Evolutionary conservation across 805 yeast species (phyloP).

Genomic region (Tetrapisispora arboricola): DNA sequence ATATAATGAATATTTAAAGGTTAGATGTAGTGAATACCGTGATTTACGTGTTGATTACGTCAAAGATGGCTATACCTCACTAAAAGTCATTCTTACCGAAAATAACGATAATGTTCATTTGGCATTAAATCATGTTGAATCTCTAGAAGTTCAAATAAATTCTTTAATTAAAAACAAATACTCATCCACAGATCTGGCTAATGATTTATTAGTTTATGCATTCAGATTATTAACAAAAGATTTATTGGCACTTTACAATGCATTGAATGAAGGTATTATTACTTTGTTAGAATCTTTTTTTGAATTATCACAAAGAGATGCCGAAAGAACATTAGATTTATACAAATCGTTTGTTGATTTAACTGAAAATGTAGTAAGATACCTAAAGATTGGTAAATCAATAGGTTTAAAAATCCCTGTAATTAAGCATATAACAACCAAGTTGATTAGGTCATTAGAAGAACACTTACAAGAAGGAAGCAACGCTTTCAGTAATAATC

Average conservation of each 20-base stretch:
- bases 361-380: slow-evolving; percentile 80
- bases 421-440: slow-evolving; percentile 94
- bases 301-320: slow-evolving; percentile 80
- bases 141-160: slow-evolving; percentile 74
- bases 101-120: slow-evolving; percentile 46
- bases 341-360: slow-evolving; percentile 78
- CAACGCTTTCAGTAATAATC: not conserved
- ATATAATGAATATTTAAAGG: slow-evolving; percentile 61
- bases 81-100: slow-evolving; percentile 40
- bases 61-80: slow-evolving; percentile 47
- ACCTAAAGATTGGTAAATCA: slow-evolving; percentile 79
- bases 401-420: slow-evolving; percentile 91
- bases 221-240: slow-evolving; percentile 88
- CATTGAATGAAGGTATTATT: slow-evolving; percentile 90
- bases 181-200: slow-evolving; percentile 68
- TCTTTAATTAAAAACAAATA: slow-evolving; percentile 65
- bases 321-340: slow-evolving; percentile 73
- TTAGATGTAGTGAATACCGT: slow-evolving; percentile 62
- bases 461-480: slow-evolving; percentile 59
- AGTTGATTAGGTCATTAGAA: slow-evolving; percentile 73
- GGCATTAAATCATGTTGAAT: slow-evolving; percentile 74
- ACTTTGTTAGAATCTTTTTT: slow-evolving; percentile 89
- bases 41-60: slow-evolving; percentile 64
- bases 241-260: slow-evolving; percentile 74
- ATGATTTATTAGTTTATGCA: slow-evolving; percentile 74